Evolutionary conservation across 257 asterid genomes (phyloP).

Genomic region (Thymus mandschuricus): DNA sequence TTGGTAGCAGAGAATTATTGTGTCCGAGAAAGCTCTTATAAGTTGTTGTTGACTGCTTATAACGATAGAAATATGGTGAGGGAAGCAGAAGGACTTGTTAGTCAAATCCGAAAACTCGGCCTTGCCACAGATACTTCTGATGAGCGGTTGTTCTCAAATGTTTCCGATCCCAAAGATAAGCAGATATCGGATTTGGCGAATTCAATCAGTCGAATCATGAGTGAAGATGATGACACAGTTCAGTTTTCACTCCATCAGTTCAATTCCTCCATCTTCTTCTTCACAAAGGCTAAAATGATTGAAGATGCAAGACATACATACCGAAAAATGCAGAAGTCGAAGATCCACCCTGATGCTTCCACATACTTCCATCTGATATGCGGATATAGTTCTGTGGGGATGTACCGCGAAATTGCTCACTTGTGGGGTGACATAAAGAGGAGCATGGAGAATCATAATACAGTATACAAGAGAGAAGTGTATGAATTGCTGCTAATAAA

Average conservation of each 20-base stretch:
- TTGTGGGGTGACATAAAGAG: conserved; percentile 90
- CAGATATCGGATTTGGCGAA: conserved; percentile 44
- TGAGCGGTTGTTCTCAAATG: conserved; percentile 15
- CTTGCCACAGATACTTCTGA: conserved; percentile 20
- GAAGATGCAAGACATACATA: conserved; percentile 76
- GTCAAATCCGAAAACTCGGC: conserved; percentile 46
- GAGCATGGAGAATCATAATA: conserved; percentile 43
- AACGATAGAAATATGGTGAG: conserved; percentile 47
- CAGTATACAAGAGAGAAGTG: conserved; percentile 56
- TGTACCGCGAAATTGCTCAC: conserved; percentile 78
- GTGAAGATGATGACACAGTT: conserved; percentile 41
- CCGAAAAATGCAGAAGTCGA: conserved; percentile 69
- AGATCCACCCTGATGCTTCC: conserved; percentile 58
- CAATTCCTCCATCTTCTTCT: conserved; percentile 79
- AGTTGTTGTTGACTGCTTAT: conserved; percentile 64
- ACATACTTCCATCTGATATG: conserved; percentile 59
- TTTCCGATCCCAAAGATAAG: conserved; percentile 34
- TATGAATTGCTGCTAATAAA: conserved; percentile 62
- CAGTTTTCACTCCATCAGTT: conserved; percentile 44
- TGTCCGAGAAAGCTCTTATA: conserved; percentile 42
- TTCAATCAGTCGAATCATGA: conserved; percentile 46
- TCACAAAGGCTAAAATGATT: conserved; percentile 80
- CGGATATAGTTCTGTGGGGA: conserved; percentile 65
- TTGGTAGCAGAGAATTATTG: conserved; percentile 51
- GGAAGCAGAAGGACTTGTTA: conserved; percentile 68